Base-by-base conservation (phyloP, 805 yeast genomes). In the Metschnikowia continentalis region DNA sequence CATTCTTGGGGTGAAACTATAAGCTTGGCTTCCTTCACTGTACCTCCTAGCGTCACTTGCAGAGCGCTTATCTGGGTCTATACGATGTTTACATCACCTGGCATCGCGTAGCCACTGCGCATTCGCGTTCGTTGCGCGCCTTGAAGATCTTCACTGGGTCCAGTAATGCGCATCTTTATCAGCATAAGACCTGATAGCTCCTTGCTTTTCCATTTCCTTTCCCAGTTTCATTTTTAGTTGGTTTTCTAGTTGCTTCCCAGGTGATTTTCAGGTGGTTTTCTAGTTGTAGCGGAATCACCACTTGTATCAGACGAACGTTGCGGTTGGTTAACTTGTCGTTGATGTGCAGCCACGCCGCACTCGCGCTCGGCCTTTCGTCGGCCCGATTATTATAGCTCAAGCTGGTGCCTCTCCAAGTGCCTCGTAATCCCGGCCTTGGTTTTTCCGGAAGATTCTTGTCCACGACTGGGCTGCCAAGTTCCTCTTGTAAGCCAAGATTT, bases 401-500 rank as follows among this genome's bases (percentile, higher is more conserved):
- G 30, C 22, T 23, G 32, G 10, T 6, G 7, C n/a, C 19, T 22
- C 32, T 14, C 19, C 22, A 8, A 49, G 22, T 3, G 51, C 52
- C 35, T 55, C 59, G 38, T 55, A 49, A 37, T 54, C 54, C 1
- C 39, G 20, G 5, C 35, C 22, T 13, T 22, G 13, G 10, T 13
- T 36, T 13, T 20, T 20, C 43, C 22, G 46, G 6, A 46, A 35
- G 32, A 45, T 32, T 1, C 46, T 19, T 48, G 50, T 52, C 59
- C 59, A 57, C 3, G 56, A 48, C 33, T 30, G 40, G 10, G 46
- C 35, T 8, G 38, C 46, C 32, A 46, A 30, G 15, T 26, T 15
- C 8, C 48, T 39, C 46, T 51, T 52, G 49, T 47, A 58, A 14
- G 22, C 51, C 35, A 54, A 41, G 20, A 58, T 52, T n/a, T 49